A percentile compares a stretch with the other conserved stretches of the same genome.
These are phyloP conservation scores for Prunus dulcis DNA, from an alignment of 306 rosid genomes.

Conservation along the genomic window DNA sequence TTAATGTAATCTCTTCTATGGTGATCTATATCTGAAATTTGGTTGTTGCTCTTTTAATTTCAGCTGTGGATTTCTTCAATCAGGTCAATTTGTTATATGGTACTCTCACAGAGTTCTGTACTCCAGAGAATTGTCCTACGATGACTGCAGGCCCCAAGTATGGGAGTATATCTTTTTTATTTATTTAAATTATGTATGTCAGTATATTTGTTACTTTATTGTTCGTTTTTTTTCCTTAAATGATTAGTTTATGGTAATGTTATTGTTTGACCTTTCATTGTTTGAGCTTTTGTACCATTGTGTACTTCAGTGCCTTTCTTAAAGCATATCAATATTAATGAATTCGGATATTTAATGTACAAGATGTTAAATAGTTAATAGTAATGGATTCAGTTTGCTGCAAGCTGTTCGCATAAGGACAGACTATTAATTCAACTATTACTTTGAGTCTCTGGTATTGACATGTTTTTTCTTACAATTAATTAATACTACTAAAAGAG, in stretches of 20 bases:
- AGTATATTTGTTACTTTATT: conserved; percentile 8
- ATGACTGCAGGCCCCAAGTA: conserved; percentile 99
- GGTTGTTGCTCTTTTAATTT: conserved; percentile 32
- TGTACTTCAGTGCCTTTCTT: background rate
- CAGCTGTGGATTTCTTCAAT: conserved; percentile 99
- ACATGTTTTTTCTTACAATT: conserved; percentile 1
- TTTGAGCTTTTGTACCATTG: conserved; percentile 14
- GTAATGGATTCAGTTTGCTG: background rate
- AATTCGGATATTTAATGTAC: background rate
- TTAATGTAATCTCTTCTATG: background rate
- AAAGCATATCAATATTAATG: background rate
- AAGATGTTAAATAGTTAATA: background rate
- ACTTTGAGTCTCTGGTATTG: background rate
- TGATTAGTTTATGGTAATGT: conserved; percentile 10
- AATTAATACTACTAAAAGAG: background rate
- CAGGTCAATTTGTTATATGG: conserved; percentile 98
- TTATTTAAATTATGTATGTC: background rate
- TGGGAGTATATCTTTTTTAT: conserved; percentile 26
- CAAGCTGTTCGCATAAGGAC: background rate
- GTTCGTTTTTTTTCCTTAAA: conserved; percentile 8
- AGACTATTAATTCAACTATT: background rate
- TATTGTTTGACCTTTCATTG: conserved; percentile 9
- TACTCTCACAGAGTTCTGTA: conserved; percentile 98
- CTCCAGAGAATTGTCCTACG: conserved; percentile 92
- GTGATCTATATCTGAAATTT: conserved; percentile 28